A percentile compares a stretch with the other conserved stretches of the same genome.
Evolutionary conservation across 345 rosid genomes (phyloP).

Genomic region (Gossypium arboreum): DNA sequence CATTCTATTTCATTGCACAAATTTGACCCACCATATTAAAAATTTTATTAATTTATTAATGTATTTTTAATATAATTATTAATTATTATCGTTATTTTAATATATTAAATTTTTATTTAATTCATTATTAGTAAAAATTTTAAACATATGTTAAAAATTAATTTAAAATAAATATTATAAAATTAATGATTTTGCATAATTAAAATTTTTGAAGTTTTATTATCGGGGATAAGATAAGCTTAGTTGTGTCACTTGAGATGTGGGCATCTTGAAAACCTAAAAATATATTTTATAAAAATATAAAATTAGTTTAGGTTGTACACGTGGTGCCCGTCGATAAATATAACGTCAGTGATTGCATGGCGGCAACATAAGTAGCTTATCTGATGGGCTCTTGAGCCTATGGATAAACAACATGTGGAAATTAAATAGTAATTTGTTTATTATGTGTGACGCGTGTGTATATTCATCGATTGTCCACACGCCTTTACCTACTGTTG

Average conservation of each 20-base stretch:
- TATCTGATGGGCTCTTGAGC: constrained; percentile 7
- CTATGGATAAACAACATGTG: constrained; percentile 27
- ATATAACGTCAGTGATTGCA: constrained; percentile 24
- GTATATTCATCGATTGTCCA: constrained; percentile 23
- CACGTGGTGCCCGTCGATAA: constrained; percentile 34
- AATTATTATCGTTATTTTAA: background rate
- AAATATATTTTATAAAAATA: background rate
- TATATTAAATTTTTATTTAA: too few species aligned
- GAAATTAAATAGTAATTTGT: background rate
- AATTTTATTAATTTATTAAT: background rate
- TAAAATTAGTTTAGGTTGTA: background rate
- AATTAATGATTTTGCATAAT: too few species aligned
- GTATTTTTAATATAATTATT: background rate
- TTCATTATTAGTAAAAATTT: too few species aligned
- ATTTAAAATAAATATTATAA: too few species aligned
- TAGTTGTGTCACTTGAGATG: constrained; percentile 39
- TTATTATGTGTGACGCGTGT: constrained; percentile 25
- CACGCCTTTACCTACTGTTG: constrained; percentile 14
- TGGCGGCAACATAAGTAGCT: constrained; percentile 27
- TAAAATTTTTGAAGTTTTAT: background rate
- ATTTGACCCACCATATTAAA: background rate
- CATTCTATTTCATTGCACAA: background rate
- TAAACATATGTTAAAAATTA: background rate
- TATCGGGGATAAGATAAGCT: background rate
- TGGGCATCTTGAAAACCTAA: constrained; percentile 26